Conservation (phyloP, 257 asterid genomes). For the Przewalskia tangutica region DNA sequence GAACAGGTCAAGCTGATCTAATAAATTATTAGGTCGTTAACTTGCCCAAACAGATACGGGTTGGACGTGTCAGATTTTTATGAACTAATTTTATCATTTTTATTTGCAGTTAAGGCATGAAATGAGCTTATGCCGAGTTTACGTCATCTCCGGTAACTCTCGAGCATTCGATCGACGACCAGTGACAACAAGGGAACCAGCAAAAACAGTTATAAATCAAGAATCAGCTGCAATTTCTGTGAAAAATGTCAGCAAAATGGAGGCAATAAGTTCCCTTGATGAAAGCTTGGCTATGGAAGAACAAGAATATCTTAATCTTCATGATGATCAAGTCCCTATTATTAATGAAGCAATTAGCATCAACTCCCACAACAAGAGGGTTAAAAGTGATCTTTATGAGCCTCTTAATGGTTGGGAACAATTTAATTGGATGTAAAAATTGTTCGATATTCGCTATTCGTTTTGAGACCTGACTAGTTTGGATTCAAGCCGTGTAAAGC, state of each 20-base stretch:
- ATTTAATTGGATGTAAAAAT: background rate
- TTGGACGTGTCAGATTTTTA: background rate
- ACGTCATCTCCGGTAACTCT: slow-evolving; percentile 48
- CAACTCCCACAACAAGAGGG: background rate
- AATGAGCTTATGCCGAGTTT: slow-evolving; percentile 62
- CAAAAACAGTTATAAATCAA: background rate
- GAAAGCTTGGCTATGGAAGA: background rate
- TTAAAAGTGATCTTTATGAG: background rate
- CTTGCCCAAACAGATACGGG: background rate
- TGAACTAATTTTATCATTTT: background rate
- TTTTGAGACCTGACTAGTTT: background rate
- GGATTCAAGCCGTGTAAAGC: too few species aligned
- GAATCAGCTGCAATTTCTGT: background rate
- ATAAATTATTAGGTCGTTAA: background rate
- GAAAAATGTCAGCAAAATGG: background rate
- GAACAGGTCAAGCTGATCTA: too few species aligned
- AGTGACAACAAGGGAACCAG: background rate
- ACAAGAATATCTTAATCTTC: background rate
- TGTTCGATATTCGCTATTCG: background rate
- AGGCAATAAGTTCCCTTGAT: background rate
- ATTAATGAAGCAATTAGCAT: background rate
- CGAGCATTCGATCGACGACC: slow-evolving; percentile 65
- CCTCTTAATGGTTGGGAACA: background rate
- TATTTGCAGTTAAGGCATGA: slow-evolving; percentile 60
- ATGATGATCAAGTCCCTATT: background rate